A percentile compares a stretch with the other conserved stretches of the same genome.
Conservation (phyloP, 768 basidiomycete species). For the Gloeophyllum trabeum region DNA sequence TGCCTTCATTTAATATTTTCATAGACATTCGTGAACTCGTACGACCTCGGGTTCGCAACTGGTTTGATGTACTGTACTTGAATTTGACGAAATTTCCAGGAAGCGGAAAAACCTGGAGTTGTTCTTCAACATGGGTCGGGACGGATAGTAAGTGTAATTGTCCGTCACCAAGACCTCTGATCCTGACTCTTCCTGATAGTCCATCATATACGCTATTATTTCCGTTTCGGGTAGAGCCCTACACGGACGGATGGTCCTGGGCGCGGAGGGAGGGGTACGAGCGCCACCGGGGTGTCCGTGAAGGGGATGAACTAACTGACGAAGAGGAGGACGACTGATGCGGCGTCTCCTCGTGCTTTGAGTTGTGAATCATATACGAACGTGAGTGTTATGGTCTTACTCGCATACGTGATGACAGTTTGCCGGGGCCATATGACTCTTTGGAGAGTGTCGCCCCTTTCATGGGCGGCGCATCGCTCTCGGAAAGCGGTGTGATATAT, state of each 20-base stretch:
- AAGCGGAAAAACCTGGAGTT: conserved; percentile 58
- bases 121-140: conserved; percentile 79
- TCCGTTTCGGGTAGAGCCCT: conserved; percentile 70
- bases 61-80: neutral
- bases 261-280: conserved; percentile 56
- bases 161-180: too few relatives aligned
- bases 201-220: conserved; percentile 71
- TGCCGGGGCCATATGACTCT: conserved; percentile 89
- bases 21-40: conserved; percentile 81
- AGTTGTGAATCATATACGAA: conserved; percentile 6
- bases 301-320: conserved; percentile 83
- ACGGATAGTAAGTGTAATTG: conserved; percentile 61
- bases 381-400: neutral
- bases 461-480: conserved; percentile 13
- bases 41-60: conserved; percentile 68
- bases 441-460: conserved; percentile 18
- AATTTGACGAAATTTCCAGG: conserved; percentile 16
- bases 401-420: conserved; percentile 37
- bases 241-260: conserved; percentile 80
- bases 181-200: conserved; percentile 36
- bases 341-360: neutral
- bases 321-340: conserved; percentile 37
- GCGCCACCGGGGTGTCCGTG: conserved; percentile 48
- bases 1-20: neutral
- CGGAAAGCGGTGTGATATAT: conserved; percentile 47